Evolutionary conservation across 73 alveolate genomes (phyloP).

Genomic region (Symbiodinium pilosum): DNA sequence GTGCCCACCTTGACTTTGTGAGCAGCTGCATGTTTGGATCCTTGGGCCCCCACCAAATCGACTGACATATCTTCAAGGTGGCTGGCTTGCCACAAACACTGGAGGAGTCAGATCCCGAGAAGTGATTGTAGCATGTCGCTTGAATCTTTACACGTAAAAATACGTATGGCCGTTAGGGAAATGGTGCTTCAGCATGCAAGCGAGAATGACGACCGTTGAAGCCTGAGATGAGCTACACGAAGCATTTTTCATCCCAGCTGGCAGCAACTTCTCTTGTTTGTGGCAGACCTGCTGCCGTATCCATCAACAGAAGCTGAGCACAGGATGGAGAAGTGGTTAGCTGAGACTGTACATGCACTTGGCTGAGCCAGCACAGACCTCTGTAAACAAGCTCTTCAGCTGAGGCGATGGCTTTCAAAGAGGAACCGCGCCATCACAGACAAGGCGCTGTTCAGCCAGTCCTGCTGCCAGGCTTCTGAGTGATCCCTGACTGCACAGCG

Average conservation of each 20-base stretch:
- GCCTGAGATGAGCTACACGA: no score
- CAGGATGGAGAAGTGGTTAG: conserved; percentile 32
- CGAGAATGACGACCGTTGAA: not conserved
- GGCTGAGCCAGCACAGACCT: no score
- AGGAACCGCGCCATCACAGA: conserved; percentile 52
- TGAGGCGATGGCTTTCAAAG: conserved; percentile 53
- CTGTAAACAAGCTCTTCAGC: not conserved
- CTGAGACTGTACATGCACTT: not conserved
- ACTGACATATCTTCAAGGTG: not conserved
- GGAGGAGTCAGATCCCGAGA: not conserved
- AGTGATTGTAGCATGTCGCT: not conserved
- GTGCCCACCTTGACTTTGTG: not conserved
- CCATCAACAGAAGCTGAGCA: conserved; percentile 64
- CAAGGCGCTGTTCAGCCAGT: conserved; percentile 11
- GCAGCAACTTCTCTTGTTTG: no score
- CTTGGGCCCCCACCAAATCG: no score
- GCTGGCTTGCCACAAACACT: not conserved
- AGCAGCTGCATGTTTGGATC: no score
- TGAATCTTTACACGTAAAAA: no score
- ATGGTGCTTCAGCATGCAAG: not conserved
- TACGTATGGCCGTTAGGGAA: no score
- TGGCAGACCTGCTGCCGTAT: not conserved
- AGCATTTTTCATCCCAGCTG: no score
- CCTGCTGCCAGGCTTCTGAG: not conserved
- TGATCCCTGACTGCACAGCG: not conserved